Evolutionary conservation across 1,284 basidiomycete genomes (phyloP), one percentile per base, ranked within the genome.

Genomic region (Apiotrichum siamense): DNA sequence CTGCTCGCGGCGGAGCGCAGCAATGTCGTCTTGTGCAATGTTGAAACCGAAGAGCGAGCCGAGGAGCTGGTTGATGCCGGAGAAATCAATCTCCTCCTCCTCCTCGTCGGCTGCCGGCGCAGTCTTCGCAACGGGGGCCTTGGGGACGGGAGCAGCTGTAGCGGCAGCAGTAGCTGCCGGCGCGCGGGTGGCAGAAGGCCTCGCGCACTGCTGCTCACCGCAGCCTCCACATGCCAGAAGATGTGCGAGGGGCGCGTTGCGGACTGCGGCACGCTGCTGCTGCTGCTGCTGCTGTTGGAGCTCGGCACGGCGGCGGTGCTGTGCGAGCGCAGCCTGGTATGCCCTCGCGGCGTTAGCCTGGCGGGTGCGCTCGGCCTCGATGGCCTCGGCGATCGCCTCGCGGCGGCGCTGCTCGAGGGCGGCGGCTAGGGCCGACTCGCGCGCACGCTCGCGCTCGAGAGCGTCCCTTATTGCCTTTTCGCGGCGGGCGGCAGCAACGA

Each of bases 21-120:
- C 24, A 20, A 49, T 27, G 27, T 33, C 49, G 7, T 20, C 61
- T 33, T 36, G 47, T n/a, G 58, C 53, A 15, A 66, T 24, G 51
- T 66, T 61, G 61, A 70, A 60, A 20, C 68, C 69, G 51, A 70
- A 70, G 15, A 72, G 45, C 3, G 60, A 42, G 27, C 63, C 60
- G 36, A 72, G 60, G 12, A 68, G 39, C 35, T 57, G 51, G 60
- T 67, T 68, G 44, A 68, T 38, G 33, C 60, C 59, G 40, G 58
- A 58, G 54, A 61, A 53, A 32, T 60, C 55, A 31, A 25, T 12
- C 23, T 53, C 52, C 13, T 59, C 52, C 26, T 41, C 39, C 17
- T 44, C 47, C 7, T 39, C 36, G 17, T 39, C 21, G 37, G 45
- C 41, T 3, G 29, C 42, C 49, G 52, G 41, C 21, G 42, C 20